These are phyloP conservation scores for Heracleum sosnowskyi DNA, from an alignment of 129 eudicot genomes.

Conservation along the genomic window DNA sequence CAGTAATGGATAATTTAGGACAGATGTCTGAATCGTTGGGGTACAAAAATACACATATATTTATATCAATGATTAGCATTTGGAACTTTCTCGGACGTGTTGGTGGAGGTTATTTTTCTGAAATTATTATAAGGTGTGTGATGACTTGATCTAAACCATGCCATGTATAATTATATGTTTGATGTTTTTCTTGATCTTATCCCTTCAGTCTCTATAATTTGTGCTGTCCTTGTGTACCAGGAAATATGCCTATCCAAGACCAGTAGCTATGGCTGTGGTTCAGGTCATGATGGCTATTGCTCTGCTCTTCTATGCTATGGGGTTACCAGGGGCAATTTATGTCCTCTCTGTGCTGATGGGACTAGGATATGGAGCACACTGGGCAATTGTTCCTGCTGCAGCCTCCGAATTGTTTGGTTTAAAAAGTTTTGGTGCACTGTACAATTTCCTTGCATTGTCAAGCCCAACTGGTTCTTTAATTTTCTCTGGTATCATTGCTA, in stretches of 20 bases:
- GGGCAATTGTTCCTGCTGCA: conserved; percentile 44
- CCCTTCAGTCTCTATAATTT: background rate
- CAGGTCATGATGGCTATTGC: conserved; percentile 30
- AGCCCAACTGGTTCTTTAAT: conserved; percentile 30
- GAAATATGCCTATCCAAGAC: conserved; percentile 34
- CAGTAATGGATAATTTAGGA: conserved; percentile 33
- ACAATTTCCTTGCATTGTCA: conserved; percentile 25
- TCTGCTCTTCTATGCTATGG: conserved; percentile 34
- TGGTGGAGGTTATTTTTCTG: conserved; percentile 40
- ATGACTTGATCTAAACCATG: background rate
- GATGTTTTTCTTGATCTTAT: background rate
- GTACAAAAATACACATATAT: conserved; percentile 21
- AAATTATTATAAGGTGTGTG: conserved; percentile 20
- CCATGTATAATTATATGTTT: background rate
- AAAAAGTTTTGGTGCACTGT: conserved; percentile 33
- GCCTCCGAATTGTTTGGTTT: conserved; percentile 35
- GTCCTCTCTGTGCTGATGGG: conserved; percentile 30
- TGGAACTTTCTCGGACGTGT: conserved; percentile 41
- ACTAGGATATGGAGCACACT: conserved; percentile 35
- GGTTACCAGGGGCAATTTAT: conserved; percentile 27
- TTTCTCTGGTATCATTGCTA: conserved; percentile 36
- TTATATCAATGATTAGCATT: conserved; percentile 37
- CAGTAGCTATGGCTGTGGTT: conserved; percentile 32
- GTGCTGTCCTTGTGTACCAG: conserved; percentile 7
- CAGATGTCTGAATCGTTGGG: conserved; percentile 36